These are phyloP conservation scores for Stentor roeselii DNA, from an alignment of 73 alveolate genomes.

Conservation along the genomic window DNA sequence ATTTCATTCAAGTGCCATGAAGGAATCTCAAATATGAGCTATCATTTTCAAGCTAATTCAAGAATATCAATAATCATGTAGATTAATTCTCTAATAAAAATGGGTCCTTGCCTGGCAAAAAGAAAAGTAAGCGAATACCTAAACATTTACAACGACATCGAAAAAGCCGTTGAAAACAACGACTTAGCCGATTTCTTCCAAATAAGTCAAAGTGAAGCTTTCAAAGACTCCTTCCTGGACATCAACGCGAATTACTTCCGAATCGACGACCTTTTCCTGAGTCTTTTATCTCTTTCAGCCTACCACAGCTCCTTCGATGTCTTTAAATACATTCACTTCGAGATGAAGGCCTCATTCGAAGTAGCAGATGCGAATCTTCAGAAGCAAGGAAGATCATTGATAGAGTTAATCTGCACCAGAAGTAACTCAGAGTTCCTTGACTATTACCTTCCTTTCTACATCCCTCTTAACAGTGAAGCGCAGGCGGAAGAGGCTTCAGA, in stretches of 20 bases:
- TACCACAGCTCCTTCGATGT: not conserved
- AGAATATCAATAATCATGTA: no score
- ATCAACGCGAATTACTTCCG: not conserved
- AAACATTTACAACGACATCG: no score
- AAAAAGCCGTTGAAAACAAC: not conserved
- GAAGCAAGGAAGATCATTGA: not conserved
- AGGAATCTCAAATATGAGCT: no score
- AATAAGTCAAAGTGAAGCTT: not conserved
- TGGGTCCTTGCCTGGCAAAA: not conserved
- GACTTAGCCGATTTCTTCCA: not conserved
- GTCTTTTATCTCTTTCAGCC: not conserved
- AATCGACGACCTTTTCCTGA: not conserved
- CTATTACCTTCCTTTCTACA: slow-evolving; percentile 1
- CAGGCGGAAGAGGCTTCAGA: not conserved
- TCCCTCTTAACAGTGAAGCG: not conserved
- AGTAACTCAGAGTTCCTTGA: not conserved
- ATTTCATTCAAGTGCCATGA: no score
- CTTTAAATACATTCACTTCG: not conserved
- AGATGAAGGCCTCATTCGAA: not conserved
- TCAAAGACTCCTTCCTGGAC: not conserved
- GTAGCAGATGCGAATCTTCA: not conserved
- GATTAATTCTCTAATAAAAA: no score
- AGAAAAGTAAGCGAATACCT: not conserved
- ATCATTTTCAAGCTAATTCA: no score
- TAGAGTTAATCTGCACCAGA: not conserved